A percentile compares a stretch with the other conserved stretches of the same genome.
Evolutionary conservation across 371 early-diverging fungal species (phyloP).

Genomic region (Actinomortierella ambigua): DNA sequence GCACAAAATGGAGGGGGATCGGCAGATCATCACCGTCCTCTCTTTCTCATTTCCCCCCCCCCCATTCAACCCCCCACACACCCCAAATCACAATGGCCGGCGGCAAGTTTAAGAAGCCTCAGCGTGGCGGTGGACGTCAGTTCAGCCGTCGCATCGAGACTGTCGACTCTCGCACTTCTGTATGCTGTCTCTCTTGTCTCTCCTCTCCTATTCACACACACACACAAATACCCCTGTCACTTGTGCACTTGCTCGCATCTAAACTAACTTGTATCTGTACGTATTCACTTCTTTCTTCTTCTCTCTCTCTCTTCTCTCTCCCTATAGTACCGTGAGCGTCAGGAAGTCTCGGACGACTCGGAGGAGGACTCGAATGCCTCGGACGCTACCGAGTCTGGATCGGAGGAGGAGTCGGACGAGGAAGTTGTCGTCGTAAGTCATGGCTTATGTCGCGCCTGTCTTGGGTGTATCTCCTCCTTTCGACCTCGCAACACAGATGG

Average conservation of each 20-base stretch:
- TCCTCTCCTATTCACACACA: background rate
- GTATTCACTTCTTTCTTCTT: background rate
- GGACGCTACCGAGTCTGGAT: constrained; percentile 30
- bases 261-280: background rate
- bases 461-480: too few species aligned
- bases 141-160: constrained; percentile 50
- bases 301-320: constrained; percentile 1
- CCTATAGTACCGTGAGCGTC: constrained; percentile 32
- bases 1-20: too few species aligned
- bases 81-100: constrained; percentile 33
- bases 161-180: constrained; percentile 27
- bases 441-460: too few species aligned
- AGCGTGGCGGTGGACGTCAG: constrained; percentile 53
- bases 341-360: constrained; percentile 35
- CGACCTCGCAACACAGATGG: too few species aligned
- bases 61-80: too few species aligned
- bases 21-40: too few species aligned
- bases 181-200: background rate
- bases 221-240: too few species aligned
- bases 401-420: constrained; percentile 37
- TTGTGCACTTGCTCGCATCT: too few species aligned
- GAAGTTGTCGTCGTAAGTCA: constrained; percentile 28
- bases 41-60: too few species aligned
- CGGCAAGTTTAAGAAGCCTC: constrained; percentile 50
- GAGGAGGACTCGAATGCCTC: constrained; percentile 32